Conservation (phyloP, 106 monocot genomes). For the Posidonia australis region DNA sequence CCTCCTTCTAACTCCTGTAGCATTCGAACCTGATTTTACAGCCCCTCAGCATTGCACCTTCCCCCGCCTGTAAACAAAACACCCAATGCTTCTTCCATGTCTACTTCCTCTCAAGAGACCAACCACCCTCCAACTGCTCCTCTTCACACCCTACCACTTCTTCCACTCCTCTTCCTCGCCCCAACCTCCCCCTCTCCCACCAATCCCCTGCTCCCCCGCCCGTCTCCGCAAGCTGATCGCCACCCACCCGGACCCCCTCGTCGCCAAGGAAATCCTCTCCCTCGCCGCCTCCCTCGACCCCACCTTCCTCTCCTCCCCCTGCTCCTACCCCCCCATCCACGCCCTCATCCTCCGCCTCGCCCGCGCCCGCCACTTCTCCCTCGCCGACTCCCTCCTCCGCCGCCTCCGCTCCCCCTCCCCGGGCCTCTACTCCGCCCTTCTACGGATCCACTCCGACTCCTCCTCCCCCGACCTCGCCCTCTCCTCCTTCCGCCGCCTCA, state of each 20-base stretch:
- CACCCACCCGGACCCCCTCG: slow-evolving; percentile 63
- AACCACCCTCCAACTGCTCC: background rate
- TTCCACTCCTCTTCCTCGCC: slow-evolving; percentile 5
- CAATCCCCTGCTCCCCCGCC: slow-evolving; percentile 30
- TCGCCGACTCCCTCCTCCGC: slow-evolving; percentile 35
- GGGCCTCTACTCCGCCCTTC: slow-evolving; percentile 28
- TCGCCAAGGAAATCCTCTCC: slow-evolving; percentile 53
- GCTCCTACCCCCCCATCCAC: slow-evolving; percentile 33
- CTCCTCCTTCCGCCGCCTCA: slow-evolving; percentile 14
- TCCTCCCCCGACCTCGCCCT: slow-evolving; percentile 23
- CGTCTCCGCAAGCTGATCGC: slow-evolving; percentile 77
- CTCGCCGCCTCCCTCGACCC: slow-evolving; percentile 26
- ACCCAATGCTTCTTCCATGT: too few relatives aligned
- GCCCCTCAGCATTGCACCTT: too few relatives aligned
- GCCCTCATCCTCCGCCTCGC: slow-evolving; percentile 52
- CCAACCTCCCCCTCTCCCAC: background rate
- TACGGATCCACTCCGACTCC: slow-evolving; percentile 24
- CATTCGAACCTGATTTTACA: too few relatives aligned
- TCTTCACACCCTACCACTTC: background rate
- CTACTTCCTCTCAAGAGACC: background rate
- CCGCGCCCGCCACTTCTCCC: slow-evolving; percentile 17
- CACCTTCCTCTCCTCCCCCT: slow-evolving; percentile 19
- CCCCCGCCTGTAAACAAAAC: too few relatives aligned
- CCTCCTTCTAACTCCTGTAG: too few relatives aligned
- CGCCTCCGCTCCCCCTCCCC: slow-evolving; percentile 33